phyloP scores from a whole-genome alignment of 2,329 filamentous ascomycete genomes.

The Aspergillus fischeri region DNA sequence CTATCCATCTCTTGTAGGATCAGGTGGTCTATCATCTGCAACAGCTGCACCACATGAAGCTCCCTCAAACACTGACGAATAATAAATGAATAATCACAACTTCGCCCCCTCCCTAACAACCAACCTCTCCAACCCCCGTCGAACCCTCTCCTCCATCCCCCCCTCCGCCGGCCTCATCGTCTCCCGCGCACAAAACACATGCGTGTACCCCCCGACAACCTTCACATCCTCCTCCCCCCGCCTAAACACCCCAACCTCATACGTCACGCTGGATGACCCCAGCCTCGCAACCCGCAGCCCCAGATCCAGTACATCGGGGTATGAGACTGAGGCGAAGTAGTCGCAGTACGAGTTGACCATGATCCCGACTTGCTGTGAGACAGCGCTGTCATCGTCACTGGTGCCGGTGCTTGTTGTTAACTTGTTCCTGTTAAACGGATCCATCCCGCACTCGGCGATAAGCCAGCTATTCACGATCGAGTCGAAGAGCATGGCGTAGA shows the following conservation, averaged over 20 bases:
- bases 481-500: conserved; percentile 86
- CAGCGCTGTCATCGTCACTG: background rate
- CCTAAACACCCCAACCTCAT: conserved; percentile 85
- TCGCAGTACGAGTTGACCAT: conserved; percentile 83
- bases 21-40: too few relatives aligned
- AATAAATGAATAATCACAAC: conserved; percentile 18
- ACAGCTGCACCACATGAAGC: too few relatives aligned
- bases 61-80: background rate
- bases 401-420: background rate
- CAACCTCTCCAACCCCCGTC: conserved; percentile 56
- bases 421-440: conserved; percentile 58
- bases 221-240: conserved; percentile 68
- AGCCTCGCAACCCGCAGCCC: conserved; percentile 78
- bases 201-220: conserved; percentile 79
- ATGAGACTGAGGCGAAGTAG: conserved; percentile 77
- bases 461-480: conserved; percentile 87
- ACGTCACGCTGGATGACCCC: conserved; percentile 80
- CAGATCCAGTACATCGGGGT: conserved; percentile 77
- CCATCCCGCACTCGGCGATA: conserved; percentile 69
- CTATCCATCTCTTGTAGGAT: too few relatives aligned
- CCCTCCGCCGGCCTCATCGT: conserved; percentile 65
- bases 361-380: conserved; percentile 63
- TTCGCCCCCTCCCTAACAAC: conserved; percentile 32
- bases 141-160: conserved; percentile 37
- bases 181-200: conserved; percentile 79